A percentile compares a stretch with the other conserved stretches of the same genome.
Conservation (phyloP, 1,284 basidiomycete genomes). For the Ceratobasidium theobromae region DNA sequence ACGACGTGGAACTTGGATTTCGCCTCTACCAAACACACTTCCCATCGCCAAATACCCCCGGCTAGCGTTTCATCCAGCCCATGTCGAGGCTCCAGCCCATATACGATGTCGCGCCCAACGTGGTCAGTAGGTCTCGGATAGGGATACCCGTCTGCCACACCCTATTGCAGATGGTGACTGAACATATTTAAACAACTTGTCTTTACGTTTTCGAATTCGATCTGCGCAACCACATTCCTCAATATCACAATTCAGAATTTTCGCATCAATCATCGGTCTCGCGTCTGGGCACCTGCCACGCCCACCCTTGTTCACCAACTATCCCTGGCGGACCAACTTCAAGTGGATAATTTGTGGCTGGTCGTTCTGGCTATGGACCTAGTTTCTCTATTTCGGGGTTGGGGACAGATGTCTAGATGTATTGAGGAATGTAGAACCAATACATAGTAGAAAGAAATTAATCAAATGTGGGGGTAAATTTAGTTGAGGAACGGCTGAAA, state of each 20-base stretch:
- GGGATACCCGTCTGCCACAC: no score
- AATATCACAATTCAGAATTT: background rate
- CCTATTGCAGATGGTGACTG: constrained; percentile 1
- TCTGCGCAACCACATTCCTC: background rate
- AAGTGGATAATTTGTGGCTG: background rate
- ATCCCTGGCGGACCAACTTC: constrained; percentile 31
- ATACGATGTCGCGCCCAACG: constrained; percentile 32
- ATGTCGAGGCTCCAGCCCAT: constrained; percentile 13
- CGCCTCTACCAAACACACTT: background rate
- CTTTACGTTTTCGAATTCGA: background rate
- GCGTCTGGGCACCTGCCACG: constrained; percentile 25
- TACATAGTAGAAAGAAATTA: no score
- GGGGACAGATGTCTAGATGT: constrained; percentile 34
- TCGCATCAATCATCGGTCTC: constrained; percentile 13
- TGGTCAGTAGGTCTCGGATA: constrained; percentile 10
- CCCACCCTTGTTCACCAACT: constrained; percentile 29
- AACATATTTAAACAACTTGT: constrained; percentile 21
- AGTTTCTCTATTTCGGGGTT: constrained; percentile 33
- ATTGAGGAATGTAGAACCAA: constrained; percentile 23
- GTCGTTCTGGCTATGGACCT: constrained; percentile 17
- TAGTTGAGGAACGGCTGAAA: no score
- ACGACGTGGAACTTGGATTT: constrained; percentile 32
- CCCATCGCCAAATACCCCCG: background rate
- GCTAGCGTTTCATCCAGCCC: background rate
- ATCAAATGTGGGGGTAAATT: no score